Base-by-base conservation (phyloP, 768 basidiomycete genomes). In the Mycena capillaripes region DNA sequence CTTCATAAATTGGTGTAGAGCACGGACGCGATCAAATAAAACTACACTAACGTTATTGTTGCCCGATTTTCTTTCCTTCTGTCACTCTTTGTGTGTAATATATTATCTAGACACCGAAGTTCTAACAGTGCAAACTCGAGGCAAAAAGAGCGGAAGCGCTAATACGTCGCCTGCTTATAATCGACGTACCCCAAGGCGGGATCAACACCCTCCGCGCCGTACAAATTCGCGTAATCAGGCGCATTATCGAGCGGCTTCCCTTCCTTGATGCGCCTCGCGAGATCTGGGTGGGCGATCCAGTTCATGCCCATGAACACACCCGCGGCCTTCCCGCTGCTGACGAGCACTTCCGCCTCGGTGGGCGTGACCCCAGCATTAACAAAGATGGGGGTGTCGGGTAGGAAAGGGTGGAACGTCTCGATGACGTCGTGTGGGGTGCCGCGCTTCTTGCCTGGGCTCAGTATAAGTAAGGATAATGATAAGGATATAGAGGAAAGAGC, bases 391-490 rank as follows among this genome's bases (percentile, higher is more conserved):
- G 79, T 70, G 32, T 77, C 69, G 27, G 75, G 71, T 42, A 81
- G 72, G 46, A 76, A 56, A 9, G 74, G 77, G 4, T 70, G 57
- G 62, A 79, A 81, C 2, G 74, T 75, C 12, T 56, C 73, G 50
- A 82, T 46, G 17, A 79, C 77, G 66, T 82, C 81, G 56, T 82
- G 79, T 5, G 66, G 73, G 0, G 77, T 81, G 16, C 67, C 79
- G 23, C 79, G 69, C 19, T 60, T 56, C 46, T 69, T 71, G 57
- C 73, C 70, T 69, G 55, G 23, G 30, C 17, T 11, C 40, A 17
- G n/a, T 38, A 23, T 17, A 34, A 27, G 38, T 67, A 58, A 1
- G 8, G 21, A 50, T 56, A 12, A 40, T n/a, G n/a, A n/a, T n/a
- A n/a, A n/a, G n/a, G n/a, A n/a, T n/a, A n/a, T n/a, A 32, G 17